Evolutionary conservation across 2,329 filamentous ascomycete genomes (phyloP), one percentile per base, ranked within the genome.

Genomic region (Aspergillus fischeri): DNA sequence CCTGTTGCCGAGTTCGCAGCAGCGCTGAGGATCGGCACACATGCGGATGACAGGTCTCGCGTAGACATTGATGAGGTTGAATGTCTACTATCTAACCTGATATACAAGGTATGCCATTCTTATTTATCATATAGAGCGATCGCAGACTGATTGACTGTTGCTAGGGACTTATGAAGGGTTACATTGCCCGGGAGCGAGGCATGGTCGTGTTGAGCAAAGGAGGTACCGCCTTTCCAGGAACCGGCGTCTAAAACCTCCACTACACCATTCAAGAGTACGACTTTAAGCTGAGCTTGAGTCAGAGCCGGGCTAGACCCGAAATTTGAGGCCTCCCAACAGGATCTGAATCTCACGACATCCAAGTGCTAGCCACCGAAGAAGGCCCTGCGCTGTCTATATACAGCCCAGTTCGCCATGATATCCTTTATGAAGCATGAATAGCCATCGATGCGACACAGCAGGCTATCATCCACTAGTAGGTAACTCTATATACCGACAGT

Each of bases 101-200:
- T 99, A 60, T 99, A 97, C 80, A 99, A 97, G 86, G 93, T 96
- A 75, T 76, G 25, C 9, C 3, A n/a, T 14, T 38, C 10, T 21
- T 41, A n/a, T 21, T 24, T n/a, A 17, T 25, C 8, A 35, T 11
- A 21, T 4, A 9, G 24, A 1, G 17, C 35, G 24, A 35, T 2
- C 48, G 24, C 35, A 47, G 49, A 29, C 21, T 57, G 41, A 58
- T 59, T 67, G 44, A 65, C 44, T 11, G 63, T 60, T 66, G 29
- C n/a, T 49, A 96, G 91, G 90, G 89, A 58, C 81, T 94, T 25
- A 96, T 99, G 90, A 99, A 97, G 77, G 94, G 95, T 44, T 99
- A 99, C 75, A 99, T 99, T 65, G 88, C 93, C 32, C 88, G 93
- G 54, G 92, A 96, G 65, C 86, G 90, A 65, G 89, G 89, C 35